These are phyloP conservation scores for Baudoinia panamericana DNA, from an alignment of 495 filamentous ascomycete genomes.

Conservation along the genomic window DNA sequence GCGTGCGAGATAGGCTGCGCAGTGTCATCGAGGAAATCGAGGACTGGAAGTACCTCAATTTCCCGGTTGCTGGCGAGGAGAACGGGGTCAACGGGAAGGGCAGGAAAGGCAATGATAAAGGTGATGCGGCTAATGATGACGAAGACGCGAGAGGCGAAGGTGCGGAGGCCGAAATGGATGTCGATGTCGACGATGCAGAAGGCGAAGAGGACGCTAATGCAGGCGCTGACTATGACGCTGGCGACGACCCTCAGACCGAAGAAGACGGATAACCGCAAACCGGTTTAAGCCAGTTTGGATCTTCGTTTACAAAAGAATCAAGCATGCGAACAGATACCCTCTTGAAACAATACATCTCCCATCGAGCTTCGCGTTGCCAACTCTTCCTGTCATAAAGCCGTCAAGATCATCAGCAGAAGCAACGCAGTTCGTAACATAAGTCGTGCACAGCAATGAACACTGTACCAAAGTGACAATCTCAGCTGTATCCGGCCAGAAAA, in stretches of 20 bases:
- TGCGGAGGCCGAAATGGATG: constrained; percentile 1
- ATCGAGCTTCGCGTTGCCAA: no score
- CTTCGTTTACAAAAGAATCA: constrained; percentile 5
- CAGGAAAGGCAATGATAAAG: constrained; percentile 3
- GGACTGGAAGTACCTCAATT: constrained; percentile 33
- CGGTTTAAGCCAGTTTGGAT: neutral
- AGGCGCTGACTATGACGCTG: neutral
- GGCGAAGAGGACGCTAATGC: neutral
- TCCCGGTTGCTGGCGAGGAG: constrained; percentile 23
- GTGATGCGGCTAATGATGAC: constrained; percentile 4
- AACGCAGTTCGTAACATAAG: no score
- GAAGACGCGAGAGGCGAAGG: constrained; percentile 3
- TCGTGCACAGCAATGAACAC: no score
- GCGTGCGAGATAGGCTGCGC: constrained; percentile 74
- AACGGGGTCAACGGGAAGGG: constrained; percentile 9
- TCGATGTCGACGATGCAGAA: neutral
- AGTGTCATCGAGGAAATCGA: constrained; percentile 76
- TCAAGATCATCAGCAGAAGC: constrained; percentile 9
- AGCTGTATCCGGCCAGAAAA: no score
- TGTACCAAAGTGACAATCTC: no score
- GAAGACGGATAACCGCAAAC: constrained; percentile 5
- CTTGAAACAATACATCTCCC: no score
- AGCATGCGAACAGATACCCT: no score
- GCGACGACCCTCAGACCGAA: constrained; percentile 1
- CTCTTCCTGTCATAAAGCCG: constrained; percentile 5